Base-by-base conservation (phyloP, 2,329 filamentous ascomycete genomes). In the Myriosclerotinia curreyana region DNA sequence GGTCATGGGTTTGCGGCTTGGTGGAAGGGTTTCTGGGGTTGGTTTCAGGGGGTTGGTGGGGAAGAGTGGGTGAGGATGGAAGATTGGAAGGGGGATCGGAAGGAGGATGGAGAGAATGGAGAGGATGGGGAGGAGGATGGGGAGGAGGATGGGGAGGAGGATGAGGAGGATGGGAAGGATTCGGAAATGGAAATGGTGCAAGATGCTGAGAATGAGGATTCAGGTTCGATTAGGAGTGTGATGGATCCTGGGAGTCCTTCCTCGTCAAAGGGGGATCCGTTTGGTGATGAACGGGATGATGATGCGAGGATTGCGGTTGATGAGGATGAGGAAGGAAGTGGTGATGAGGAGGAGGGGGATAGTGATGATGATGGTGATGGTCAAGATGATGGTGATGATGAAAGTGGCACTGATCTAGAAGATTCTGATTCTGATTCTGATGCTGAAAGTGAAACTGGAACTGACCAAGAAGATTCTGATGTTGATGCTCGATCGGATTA, bases 41-140 rank as follows among this genome's bases (percentile, higher is more conserved):
- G 38, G 38, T 42, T 17, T 15, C 1, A 62, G 17, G 59, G 40
- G 7, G 38, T 31, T 53, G 36, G 38, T 22, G n/a, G n/a, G n/a
- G 49, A 54, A 31, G 48, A 62, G 22, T 62, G 59, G 59, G 54
- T 62, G n/a, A n/a, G n/a, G n/a, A n/a, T n/a, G n/a, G n/a, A n/a
- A n/a, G n/a, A n/a, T n/a, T n/a, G n/a, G n/a, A n/a, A n/a, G n/a
- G n/a, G n/a, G n/a, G n/a, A n/a, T n/a, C n/a, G n/a, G n/a, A n/a
- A n/a, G n/a, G n/a, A n/a, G n/a, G n/a, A n/a, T n/a, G n/a, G n/a
- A n/a, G n/a, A n/a, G n/a, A n/a, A n/a, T n/a, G n/a, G n/a, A n/a
- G n/a, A n/a, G n/a, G n/a, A n/a, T n/a, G n/a, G n/a, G n/a, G n/a
- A n/a, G n/a, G n/a, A n/a, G n/a, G n/a, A n/a, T 53, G n/a, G 25